Conservation (phyloP, 805 yeast species). For the Lipomyces lipofer region DNA sequence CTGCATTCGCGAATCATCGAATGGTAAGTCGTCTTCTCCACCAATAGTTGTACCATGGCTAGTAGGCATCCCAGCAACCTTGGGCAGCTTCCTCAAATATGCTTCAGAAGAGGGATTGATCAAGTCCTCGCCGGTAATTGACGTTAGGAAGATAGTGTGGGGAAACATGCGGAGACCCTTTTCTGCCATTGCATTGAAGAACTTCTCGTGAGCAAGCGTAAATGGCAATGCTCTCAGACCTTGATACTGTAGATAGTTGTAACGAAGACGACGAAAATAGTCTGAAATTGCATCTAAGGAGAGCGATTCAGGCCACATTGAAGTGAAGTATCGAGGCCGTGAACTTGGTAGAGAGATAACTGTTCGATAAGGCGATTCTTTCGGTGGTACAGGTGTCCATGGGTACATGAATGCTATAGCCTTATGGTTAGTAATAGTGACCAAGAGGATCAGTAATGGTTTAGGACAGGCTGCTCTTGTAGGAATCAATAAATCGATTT, state of each 20-base stretch:
- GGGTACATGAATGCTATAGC: constrained; percentile 13
- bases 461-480: no score
- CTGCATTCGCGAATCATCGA: background rate
- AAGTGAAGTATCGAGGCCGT: background rate
- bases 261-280: background rate
- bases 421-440: no score
- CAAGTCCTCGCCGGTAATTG: constrained; percentile 9
- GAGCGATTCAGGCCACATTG: background rate
- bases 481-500: no score
- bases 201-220: no score
- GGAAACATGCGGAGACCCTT: no score
- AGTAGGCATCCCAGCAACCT: background rate
- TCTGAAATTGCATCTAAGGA: background rate
- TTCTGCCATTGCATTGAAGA: no score
- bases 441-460: no score
- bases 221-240: constrained; percentile 1
- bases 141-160: constrained; percentile 4
- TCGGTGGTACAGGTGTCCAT: constrained; percentile 18
- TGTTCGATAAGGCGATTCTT: constrained; percentile 6
- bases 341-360: background rate
- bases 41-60: background rate
- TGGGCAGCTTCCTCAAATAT: background rate
- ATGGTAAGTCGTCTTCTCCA: background rate
- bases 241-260: background rate
- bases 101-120: background rate